Evolutionary conservation across 2,329 filamentous ascomycete species (phyloP).

Genomic region (Daldinia sp.): DNA sequence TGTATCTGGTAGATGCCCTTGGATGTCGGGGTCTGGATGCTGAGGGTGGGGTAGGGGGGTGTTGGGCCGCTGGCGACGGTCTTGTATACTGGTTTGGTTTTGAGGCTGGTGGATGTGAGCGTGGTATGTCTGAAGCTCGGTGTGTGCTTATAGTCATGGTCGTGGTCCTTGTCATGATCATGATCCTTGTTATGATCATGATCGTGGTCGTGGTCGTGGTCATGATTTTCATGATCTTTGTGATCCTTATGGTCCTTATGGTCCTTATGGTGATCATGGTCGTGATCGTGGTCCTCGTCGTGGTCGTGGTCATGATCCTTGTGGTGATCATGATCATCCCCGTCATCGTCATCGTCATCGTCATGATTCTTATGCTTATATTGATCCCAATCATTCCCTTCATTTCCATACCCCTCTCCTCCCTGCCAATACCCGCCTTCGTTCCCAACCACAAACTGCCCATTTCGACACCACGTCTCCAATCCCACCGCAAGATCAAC

Average conservation of each 20-base stretch:
- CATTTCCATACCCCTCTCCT: background rate
- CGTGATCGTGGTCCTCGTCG: background rate
- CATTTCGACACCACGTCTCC: conserved; percentile 31
- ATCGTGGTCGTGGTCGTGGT: background rate
- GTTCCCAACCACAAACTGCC: conserved; percentile 8
- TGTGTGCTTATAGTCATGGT: background rate
- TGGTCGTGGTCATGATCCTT: background rate
- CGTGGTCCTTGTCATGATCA: background rate
- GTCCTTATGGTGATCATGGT: background rate
- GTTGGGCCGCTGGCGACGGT: background rate
- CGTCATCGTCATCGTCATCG: background rate
- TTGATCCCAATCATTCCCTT: background rate
- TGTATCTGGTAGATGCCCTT: conserved; percentile 19
- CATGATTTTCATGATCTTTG: too few species aligned
- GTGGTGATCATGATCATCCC: background rate
- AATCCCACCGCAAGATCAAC: conserved; percentile 29
- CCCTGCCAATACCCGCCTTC: background rate
- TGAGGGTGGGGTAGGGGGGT: background rate
- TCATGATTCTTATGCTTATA: too few species aligned
- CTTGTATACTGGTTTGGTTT: background rate
- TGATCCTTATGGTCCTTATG: background rate
- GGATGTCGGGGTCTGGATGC: conserved; percentile 5
- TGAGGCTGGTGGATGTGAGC: background rate
- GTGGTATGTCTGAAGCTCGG: background rate
- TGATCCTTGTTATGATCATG: background rate